These are phyloP conservation scores for Dovyalis caffra DNA, from an alignment of 345 rosid species.

Conservation along the genomic window DNA sequence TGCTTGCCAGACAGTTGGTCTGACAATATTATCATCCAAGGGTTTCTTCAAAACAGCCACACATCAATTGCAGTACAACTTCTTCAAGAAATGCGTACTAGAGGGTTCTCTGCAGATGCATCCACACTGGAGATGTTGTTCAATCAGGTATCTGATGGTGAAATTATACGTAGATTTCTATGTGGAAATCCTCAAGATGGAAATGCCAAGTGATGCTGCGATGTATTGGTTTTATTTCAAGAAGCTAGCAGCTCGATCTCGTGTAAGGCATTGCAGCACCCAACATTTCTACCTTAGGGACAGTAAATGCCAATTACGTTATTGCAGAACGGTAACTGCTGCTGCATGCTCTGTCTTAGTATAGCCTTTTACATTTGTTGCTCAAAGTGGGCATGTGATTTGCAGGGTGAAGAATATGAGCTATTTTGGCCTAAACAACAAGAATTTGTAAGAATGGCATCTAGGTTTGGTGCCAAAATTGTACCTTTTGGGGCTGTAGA, in stretches of 20 bases:
- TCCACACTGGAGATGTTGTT: neutral
- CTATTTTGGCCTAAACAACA: slow-evolving; percentile 72
- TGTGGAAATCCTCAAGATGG: neutral
- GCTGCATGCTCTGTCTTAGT: no score
- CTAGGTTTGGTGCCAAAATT: no score
- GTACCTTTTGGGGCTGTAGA: slow-evolving; percentile 72
- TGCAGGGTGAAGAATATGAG: slow-evolving; percentile 70
- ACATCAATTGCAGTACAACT: neutral
- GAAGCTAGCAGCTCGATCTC: no score
- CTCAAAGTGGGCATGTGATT: no score
- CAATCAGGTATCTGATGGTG: neutral
- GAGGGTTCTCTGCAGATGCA: neutral
- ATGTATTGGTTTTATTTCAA: no score
- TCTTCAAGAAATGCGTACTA: neutral
- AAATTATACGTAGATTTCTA: neutral
- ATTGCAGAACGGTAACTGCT: no score
- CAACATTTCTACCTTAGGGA: no score
- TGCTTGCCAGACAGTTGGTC: neutral
- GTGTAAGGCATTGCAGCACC: no score
- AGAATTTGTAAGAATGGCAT: no score
- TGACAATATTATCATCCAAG: neutral
- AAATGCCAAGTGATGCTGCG: neutral
- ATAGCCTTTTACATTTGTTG: no score
- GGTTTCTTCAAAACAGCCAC: neutral
- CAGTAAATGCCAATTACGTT: no score